phyloP scores from a whole-genome alignment of 208 protist species.

The Trypanosoma lewisi region DNA sequence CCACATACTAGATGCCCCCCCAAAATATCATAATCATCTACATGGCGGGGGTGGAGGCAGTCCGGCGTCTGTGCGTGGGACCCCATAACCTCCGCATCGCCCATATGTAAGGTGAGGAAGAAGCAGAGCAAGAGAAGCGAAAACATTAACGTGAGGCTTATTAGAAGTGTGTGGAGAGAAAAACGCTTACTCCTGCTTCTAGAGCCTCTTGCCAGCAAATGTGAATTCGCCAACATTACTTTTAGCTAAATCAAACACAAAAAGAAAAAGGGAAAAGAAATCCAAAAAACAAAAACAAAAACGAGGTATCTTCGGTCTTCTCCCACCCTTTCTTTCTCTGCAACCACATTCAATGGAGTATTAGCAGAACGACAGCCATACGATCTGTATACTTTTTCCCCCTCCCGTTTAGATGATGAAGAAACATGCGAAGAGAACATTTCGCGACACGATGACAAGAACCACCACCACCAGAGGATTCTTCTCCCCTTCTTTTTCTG shows the following conservation, averaged over 20 bases:
- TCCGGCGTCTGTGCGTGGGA: background rate
- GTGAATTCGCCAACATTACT: background rate
- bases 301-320: too few species aligned
- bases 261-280: slow-evolving; percentile 18
- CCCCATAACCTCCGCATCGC: background rate
- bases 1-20: background rate
- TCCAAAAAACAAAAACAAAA: too few species aligned
- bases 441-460: too few species aligned
- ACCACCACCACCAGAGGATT: too few species aligned
- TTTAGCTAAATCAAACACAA: background rate
- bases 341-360: too few species aligned
- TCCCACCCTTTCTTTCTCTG: too few species aligned
- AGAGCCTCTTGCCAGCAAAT: background rate
- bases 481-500: too few species aligned
- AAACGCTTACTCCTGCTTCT: background rate
- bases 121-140: background rate
- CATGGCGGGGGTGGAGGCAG: background rate
- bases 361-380: too few species aligned
- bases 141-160: background rate
- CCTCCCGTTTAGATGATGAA: too few species aligned
- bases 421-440: too few species aligned
- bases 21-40: background rate
- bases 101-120: background rate
- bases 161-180: background rate
- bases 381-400: too few species aligned